Evolutionary conservation across 2,329 filamentous ascomycete genomes (phyloP).

Genomic region (Thielaviopsis euricoi): DNA sequence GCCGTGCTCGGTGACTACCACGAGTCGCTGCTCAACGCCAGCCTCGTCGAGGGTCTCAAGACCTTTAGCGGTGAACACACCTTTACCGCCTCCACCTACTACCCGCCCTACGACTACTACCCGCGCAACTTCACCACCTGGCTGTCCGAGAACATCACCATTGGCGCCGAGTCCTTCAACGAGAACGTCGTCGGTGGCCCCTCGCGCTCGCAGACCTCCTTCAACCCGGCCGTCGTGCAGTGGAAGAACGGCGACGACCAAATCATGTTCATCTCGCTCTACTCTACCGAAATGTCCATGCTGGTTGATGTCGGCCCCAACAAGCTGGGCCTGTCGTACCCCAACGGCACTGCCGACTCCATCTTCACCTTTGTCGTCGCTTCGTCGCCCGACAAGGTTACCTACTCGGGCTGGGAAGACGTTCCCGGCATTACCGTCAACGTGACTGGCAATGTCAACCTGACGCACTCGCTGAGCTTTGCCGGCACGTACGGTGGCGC

Average conservation of each 20-base stretch:
- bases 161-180: conserved; percentile 42
- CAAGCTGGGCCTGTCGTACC: conserved; percentile 35
- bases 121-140: conserved; percentile 43
- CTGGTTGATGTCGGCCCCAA: conserved; percentile 25
- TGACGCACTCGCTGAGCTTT: conserved; percentile 25
- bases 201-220: conserved; percentile 31
- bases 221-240: conserved; percentile 43
- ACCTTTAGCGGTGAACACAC: conserved; percentile 36
- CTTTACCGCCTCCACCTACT: conserved; percentile 35
- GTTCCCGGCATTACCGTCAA: conserved; percentile 30
- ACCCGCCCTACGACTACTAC: conserved; percentile 39
- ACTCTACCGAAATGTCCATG: conserved; percentile 24
- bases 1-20: conserved; percentile 36
- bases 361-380: conserved; percentile 34
- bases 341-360: conserved; percentile 29
- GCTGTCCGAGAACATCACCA: conserved; percentile 38
- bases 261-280: conserved; percentile 19
- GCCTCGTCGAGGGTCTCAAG: conserved; percentile 24
- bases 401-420: conserved; percentile 29
- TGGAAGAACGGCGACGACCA: conserved; percentile 32
- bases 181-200: conserved; percentile 40
- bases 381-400: conserved; percentile 26
- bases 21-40: conserved; percentile 26
- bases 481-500: conserved; percentile 23
- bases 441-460: conserved; percentile 27